These are phyloP conservation scores for Dysphania ambrosioides DNA, from an alignment of 148 eudicot species.

Conservation along the genomic window DNA sequence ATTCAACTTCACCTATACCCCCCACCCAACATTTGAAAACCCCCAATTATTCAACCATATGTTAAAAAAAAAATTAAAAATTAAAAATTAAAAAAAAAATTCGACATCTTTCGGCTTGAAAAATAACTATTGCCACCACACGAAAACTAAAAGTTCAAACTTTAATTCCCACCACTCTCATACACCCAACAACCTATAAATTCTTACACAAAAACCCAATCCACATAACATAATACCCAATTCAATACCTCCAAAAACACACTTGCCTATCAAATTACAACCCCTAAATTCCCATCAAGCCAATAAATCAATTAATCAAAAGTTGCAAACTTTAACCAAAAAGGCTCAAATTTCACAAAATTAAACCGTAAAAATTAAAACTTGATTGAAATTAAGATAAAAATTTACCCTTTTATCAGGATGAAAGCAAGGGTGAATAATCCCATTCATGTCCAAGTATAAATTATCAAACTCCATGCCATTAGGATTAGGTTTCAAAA, in stretches of 20 bases:
- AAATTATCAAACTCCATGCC: constrained; percentile 75
- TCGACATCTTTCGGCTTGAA: no score
- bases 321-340: no score
- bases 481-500: constrained; percentile 76
- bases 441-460: constrained; percentile 91
- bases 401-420: constrained; percentile 69
- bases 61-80: no score
- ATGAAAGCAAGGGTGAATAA: constrained; percentile 92
- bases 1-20: background rate
- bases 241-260: background rate
- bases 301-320: constrained; percentile 11
- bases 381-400: background rate
- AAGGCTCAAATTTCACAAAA: background rate
- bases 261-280: background rate
- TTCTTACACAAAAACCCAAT: background rate
- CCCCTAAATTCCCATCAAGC: background rate
- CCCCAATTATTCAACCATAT: background rate
- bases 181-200: background rate
- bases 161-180: background rate
- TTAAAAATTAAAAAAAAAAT: no score
- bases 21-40: background rate
- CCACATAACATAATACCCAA: background rate
- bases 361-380: background rate
- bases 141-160: background rate
- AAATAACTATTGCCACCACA: no score